These are phyloP conservation scores for Acmispon strigosus DNA, from an alignment of 306 rosid genomes.

Conservation along the genomic window DNA sequence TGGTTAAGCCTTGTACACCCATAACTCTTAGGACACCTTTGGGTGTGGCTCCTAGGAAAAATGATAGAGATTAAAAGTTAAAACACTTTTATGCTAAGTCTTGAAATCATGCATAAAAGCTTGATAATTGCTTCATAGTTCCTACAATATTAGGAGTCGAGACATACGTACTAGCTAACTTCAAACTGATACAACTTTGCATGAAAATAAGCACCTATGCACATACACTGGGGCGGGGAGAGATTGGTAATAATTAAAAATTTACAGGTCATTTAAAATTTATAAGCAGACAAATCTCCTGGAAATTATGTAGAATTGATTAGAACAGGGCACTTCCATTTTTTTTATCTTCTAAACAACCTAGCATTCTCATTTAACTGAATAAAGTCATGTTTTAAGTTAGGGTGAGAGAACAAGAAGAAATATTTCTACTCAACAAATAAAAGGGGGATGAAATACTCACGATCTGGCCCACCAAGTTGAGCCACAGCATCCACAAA, in stretches of 20 bases:
- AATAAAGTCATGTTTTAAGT: constrained; percentile 3
- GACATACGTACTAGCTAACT: neutral
- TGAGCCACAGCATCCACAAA: constrained; percentile 95
- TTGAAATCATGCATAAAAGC: neutral
- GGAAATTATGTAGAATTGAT: neutral
- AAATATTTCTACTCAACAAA: constrained; percentile 15
- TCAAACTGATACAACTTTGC: neutral
- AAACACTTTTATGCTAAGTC: neutral
- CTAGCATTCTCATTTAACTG: neutral
- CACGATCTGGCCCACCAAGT: constrained; percentile 99
- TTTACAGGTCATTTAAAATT: neutral
- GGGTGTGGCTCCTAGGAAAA: constrained; percentile 83
- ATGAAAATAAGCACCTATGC: neutral
- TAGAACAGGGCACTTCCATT: neutral
- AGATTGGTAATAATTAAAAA: neutral
- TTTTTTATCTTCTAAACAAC: neutral
- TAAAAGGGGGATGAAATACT: constrained; percentile 32
- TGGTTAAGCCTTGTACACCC: constrained; percentile 96
- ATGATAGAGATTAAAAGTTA: neutral
- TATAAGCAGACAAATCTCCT: neutral
- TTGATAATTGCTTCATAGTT: constrained; percentile 8
- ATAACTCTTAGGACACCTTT: constrained; percentile 97
- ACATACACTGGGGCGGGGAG: neutral
- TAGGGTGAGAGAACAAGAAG: neutral
- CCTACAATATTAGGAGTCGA: constrained; percentile 12